These are phyloP conservation scores for Eucommia ulmoides DNA, from an alignment of 257 asterid genomes.

Conservation along the genomic window DNA sequence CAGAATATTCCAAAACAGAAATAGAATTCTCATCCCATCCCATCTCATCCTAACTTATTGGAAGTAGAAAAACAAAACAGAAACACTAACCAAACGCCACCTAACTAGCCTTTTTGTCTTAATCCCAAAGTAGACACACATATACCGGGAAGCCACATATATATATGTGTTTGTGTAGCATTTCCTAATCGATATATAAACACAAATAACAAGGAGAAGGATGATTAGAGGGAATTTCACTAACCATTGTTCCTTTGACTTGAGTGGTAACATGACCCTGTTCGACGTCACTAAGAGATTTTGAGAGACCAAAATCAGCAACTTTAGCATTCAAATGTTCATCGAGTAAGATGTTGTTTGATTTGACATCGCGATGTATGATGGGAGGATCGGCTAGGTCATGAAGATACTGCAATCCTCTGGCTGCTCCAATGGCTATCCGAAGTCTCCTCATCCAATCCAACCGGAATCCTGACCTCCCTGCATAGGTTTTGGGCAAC, in stretches of 20 bases:
- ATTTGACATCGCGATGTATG: slow-evolving; percentile 85
- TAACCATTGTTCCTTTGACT: slow-evolving; percentile 96
- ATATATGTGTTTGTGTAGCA: too few species aligned
- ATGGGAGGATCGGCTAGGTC: slow-evolving; percentile 86
- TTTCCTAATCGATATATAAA: too few species aligned
- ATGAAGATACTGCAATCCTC: slow-evolving; percentile 82
- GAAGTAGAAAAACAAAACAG: too few species aligned
- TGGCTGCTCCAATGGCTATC: slow-evolving; percentile 76
- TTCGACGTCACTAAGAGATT: slow-evolving; percentile 48
- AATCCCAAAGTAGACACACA: too few species aligned
- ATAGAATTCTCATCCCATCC: too few species aligned
- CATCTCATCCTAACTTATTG: too few species aligned
- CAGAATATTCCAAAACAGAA: too few species aligned
- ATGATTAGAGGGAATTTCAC: slow-evolving; percentile 8
- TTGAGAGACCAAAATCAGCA: slow-evolving; percentile 92
- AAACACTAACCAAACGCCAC: too few species aligned
- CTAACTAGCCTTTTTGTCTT: too few species aligned
- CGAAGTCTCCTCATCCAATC: slow-evolving; percentile 83
- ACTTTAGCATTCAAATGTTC: slow-evolving; percentile 72
- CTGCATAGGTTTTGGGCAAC: too few species aligned
- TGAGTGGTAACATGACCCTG: slow-evolving; percentile 76
- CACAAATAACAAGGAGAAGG: too few species aligned
- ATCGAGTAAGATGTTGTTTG: slow-evolving; percentile 71
- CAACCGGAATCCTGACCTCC: slow-evolving; percentile 62
- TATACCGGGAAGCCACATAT: too few species aligned